Evolutionary conservation across 2,329 filamentous ascomycete genomes (phyloP).

Genomic region (Sordariomycetes sp.): DNA sequence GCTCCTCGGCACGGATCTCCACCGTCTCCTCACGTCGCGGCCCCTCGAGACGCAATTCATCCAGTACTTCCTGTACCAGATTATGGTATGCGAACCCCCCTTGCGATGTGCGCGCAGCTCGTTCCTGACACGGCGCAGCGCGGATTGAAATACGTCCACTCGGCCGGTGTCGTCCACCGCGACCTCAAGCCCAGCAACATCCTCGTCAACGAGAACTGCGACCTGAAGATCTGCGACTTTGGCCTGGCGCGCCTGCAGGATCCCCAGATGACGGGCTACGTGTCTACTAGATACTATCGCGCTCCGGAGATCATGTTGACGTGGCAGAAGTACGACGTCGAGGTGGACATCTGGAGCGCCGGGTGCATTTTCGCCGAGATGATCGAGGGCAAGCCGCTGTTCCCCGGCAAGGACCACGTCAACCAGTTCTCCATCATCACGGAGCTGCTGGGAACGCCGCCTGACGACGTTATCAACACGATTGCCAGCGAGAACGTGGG

Average conservation of each 20-base stretch:
- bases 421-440: constrained; percentile 99
- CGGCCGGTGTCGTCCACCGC: constrained; percentile 92
- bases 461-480: constrained; percentile 96
- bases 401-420: constrained; percentile 98
- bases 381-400: constrained; percentile 95
- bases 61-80: constrained; percentile 99
- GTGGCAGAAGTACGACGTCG: constrained; percentile 99
- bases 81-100: constrained; percentile 56
- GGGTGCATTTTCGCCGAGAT: constrained; percentile 99
- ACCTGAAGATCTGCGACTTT: constrained; percentile 99
- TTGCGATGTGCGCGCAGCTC: neutral
- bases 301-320: constrained; percentile 99
- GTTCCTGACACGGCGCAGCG: constrained; percentile 44
- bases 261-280: constrained; percentile 98
- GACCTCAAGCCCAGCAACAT: constrained; percentile 99
- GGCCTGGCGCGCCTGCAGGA: constrained; percentile 95
- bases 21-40: constrained; percentile 86
- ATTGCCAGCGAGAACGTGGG: constrained; percentile 96
- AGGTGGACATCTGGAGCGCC: constrained; percentile 98
- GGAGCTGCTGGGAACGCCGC: constrained; percentile 88
- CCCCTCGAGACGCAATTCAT: constrained; percentile 99
- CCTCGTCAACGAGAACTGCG: constrained; percentile 98
- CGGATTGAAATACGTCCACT: constrained; percentile 97
- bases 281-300: constrained; percentile 96
- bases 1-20: constrained; percentile 89